A percentile compares a stretch with the other conserved stretches of the same genome.
Evolutionary conservation across 73 alveolate species (phyloP).

Genomic region (Tetrahymena thermophila): DNA sequence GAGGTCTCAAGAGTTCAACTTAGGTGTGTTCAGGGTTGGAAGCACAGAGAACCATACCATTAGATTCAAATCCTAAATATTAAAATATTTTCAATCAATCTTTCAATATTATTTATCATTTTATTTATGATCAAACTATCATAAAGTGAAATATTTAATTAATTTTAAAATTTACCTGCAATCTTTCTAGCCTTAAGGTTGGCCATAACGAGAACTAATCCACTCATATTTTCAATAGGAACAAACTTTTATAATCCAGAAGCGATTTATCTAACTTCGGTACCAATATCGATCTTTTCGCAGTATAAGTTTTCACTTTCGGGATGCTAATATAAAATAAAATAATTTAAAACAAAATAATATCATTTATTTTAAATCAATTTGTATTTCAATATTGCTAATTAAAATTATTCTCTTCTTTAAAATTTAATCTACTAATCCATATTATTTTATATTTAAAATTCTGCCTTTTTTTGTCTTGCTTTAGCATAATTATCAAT

Average conservation of each 20-base stretch:
- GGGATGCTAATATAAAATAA: conserved; percentile 46
- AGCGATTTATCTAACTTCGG: conserved; percentile 88
- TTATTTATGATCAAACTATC: neutral
- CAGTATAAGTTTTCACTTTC: conserved; percentile 81
- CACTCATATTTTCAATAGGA: conserved; percentile 85
- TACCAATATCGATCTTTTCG: conserved; percentile 92
- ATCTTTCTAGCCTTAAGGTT: conserved; percentile 88
- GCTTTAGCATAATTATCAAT: neutral
- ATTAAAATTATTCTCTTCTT: neutral
- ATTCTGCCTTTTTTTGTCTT: neutral
- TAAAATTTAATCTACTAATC: neutral
- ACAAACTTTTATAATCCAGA: conserved; percentile 83
- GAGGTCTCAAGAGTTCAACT: conserved; percentile 91
- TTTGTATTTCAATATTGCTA: neutral
- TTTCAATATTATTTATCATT: neutral
- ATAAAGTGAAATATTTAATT: too few species aligned
- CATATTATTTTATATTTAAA: neutral
- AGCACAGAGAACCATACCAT: conserved; percentile 93
- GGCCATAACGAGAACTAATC: conserved; percentile 80
- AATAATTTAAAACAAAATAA: neutral
- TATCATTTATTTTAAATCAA: neutral
- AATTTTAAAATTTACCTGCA: conserved; percentile 19
- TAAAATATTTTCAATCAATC: neutral
- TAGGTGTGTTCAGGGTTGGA: conserved; percentile 60
- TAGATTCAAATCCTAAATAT: conserved; percentile 67